phyloP scores from a whole-genome alignment of 2,329 filamentous ascomycete genomes.

The Mariannaea sp. region DNA sequence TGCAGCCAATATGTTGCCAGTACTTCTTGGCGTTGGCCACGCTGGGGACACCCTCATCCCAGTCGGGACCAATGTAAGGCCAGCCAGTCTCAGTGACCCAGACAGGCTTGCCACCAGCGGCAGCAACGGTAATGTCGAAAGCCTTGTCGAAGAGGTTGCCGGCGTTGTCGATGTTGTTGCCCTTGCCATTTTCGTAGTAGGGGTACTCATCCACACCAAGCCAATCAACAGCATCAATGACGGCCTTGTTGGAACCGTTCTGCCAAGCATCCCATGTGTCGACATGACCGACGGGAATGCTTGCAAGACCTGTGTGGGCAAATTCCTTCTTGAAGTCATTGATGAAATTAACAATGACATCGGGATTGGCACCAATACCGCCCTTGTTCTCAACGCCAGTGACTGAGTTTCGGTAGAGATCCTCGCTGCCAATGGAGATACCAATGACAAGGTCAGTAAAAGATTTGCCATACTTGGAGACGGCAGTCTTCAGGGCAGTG shows the following conservation, averaged over 20 bases:
- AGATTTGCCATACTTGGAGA: constrained; percentile 56
- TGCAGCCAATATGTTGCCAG: constrained; percentile 67
- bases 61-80: constrained; percentile 60
- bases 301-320: constrained; percentile 48
- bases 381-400: constrained; percentile 67
- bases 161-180: constrained; percentile 61
- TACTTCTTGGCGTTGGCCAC: constrained; percentile 65
- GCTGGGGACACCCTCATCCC: constrained; percentile 60
- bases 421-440: constrained; percentile 69
- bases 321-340: constrained; percentile 65
- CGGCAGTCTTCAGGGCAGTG: constrained; percentile 60
- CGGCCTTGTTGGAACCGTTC: constrained; percentile 61
- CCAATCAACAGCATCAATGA: constrained; percentile 67
- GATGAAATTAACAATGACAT: constrained; percentile 68
- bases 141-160: constrained; percentile 59
- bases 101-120: constrained; percentile 57
- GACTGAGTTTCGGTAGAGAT: constrained; percentile 65
- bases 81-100: constrained; percentile 71
- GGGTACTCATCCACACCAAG: constrained; percentile 69
- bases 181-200: constrained; percentile 64
- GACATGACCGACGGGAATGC: constrained; percentile 65
- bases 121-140: constrained; percentile 50
- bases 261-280: constrained; percentile 71
- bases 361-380: constrained; percentile 63
- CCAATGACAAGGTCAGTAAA: constrained; percentile 64